phyloP scores from a whole-genome alignment of 2,329 filamentous ascomycete species.

The Epichloe elymi region DNA sequence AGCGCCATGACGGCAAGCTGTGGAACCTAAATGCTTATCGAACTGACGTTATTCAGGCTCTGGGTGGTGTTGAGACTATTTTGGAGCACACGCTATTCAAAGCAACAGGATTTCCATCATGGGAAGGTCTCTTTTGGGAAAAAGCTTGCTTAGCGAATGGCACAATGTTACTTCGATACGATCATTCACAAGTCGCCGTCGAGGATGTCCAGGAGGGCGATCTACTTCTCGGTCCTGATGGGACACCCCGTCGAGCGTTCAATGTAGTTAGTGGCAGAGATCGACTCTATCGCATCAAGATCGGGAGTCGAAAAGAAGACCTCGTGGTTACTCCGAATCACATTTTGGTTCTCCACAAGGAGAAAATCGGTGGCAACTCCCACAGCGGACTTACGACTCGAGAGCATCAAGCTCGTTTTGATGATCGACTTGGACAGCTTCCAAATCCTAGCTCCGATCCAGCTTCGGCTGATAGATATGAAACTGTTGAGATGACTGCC shows the following conservation, averaged over 20 bases:
- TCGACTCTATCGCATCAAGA: conserved; percentile 34
- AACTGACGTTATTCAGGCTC: conserved; percentile 90
- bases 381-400: no score
- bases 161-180: conserved; percentile 30
- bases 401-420: no score
- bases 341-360: conserved; percentile 30
- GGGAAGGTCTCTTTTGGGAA: conserved; percentile 95
- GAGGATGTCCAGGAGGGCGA: conserved; percentile 36
- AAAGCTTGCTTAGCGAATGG: conserved; percentile 31
- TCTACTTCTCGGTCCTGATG: conserved; percentile 34
- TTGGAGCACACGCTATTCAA: conserved; percentile 95
- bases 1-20: conserved; percentile 90
- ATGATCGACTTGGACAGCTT: no score
- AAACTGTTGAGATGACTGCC: conserved; percentile 33
- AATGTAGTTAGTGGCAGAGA: conserved; percentile 35
- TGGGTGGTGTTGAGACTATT: conserved; percentile 95
- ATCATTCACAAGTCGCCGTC: conserved; percentile 30
- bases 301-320: conserved; percentile 27
- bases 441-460: no score
- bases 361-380: conserved; percentile 10
- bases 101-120: conserved; percentile 89
- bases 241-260: conserved; percentile 31
- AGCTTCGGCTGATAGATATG: conserved; percentile 11
- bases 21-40: conserved; percentile 96
- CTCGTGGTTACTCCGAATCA: conserved; percentile 36